A percentile compares a stretch with the other conserved stretches of the same genome.
Conservation (phyloP, 1,139 yeast genomes). For the Eremothecium sinecaudum region DNA sequence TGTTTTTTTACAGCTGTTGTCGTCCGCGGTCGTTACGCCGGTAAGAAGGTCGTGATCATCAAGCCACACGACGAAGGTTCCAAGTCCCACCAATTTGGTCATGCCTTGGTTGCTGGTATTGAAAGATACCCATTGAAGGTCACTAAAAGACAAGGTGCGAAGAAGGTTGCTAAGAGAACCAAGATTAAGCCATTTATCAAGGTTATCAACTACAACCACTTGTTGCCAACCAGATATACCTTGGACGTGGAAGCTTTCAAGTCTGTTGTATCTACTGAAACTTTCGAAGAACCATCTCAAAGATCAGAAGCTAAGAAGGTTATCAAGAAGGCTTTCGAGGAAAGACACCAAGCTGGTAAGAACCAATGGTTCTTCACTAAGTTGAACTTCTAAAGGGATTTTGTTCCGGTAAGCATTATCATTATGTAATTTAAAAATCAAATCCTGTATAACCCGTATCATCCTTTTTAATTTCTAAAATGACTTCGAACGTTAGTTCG, state of each 20-base stretch:
- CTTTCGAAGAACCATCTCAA: slow-evolving; percentile 97
- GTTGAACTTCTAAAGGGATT: slow-evolving; percentile 73
- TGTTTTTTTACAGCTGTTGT: slow-evolving; percentile 72
- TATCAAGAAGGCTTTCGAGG: slow-evolving; percentile 98
- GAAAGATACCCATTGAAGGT: slow-evolving; percentile 98
- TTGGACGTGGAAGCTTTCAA: slow-evolving; percentile 95
- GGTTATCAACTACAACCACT: slow-evolving; percentile 99
- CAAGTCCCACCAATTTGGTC: slow-evolving; percentile 98
- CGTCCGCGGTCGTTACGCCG: slow-evolving; percentile 99
- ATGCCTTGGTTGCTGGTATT: slow-evolving; percentile 98
- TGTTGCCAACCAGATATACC: slow-evolving; percentile 99
- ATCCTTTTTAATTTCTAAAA: slow-evolving; percentile 1
- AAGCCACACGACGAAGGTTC: slow-evolving; percentile 99
- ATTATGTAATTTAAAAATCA: slow-evolving; percentile 10
- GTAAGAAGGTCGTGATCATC: slow-evolving; percentile 99
- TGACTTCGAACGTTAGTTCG: slow-evolving; percentile 3
- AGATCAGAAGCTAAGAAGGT: slow-evolving; percentile 99
- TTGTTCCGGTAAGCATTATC: slow-evolving; percentile 7
- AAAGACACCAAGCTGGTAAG: slow-evolving; percentile 99
- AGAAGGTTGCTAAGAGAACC: slow-evolving; percentile 95
- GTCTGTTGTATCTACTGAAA: slow-evolving; percentile 82
- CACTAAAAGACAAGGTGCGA: slow-evolving; percentile 89
- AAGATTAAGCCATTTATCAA: slow-evolving; percentile 99
- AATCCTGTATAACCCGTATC: slow-evolving; percentile 5
- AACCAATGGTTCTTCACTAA: slow-evolving; percentile 99